These are phyloP conservation scores for Zea luxurians DNA, from an alignment of 176 grass and related monocot species.

Conservation along the genomic window DNA sequence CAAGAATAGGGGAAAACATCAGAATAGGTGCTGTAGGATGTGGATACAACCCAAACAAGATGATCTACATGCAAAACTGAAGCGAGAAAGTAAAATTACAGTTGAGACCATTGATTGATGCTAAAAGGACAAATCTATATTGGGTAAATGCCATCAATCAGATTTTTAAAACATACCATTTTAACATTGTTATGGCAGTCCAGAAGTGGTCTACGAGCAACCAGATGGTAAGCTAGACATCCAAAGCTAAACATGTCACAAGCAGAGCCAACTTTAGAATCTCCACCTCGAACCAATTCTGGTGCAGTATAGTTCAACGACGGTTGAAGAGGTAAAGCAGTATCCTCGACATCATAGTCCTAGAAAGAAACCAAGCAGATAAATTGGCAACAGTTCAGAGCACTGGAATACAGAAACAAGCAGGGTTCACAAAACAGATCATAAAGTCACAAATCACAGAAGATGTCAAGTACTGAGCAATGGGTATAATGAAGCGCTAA, in stretches of 20 bases:
- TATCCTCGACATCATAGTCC: conserved; percentile 97
- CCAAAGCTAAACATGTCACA: conserved; percentile 72
- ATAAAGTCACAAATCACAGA: conserved; percentile 21
- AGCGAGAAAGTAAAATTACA: neutral
- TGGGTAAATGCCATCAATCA: conserved; percentile 22
- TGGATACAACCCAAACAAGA: conserved; percentile 26
- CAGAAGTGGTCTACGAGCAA: conserved; percentile 80
- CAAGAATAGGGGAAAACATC: conserved; percentile 34
- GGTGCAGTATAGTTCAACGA: conserved; percentile 93
- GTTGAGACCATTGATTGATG: neutral
- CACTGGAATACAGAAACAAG: neutral
- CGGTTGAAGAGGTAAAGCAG: conserved; percentile 87
- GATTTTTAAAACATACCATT: conserved; percentile 62
- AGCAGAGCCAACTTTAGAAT: conserved; percentile 5
- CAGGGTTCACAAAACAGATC: neutral
- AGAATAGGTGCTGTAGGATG: conserved; percentile 8
- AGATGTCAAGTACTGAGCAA: conserved; percentile 2
- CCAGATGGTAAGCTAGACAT: conserved; percentile 92
- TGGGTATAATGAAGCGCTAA: neutral
- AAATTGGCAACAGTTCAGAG: conserved; percentile 28
- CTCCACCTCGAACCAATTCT: conserved; percentile 74
- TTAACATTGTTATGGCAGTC: conserved; percentile 99
- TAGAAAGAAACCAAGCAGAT: conserved; percentile 39
- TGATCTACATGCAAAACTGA: conserved; percentile 4
- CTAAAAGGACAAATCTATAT: conserved; percentile 23